Evolutionary conservation across 805 yeast genomes (phyloP).

Genomic region (Brettanomyces custersianus): DNA sequence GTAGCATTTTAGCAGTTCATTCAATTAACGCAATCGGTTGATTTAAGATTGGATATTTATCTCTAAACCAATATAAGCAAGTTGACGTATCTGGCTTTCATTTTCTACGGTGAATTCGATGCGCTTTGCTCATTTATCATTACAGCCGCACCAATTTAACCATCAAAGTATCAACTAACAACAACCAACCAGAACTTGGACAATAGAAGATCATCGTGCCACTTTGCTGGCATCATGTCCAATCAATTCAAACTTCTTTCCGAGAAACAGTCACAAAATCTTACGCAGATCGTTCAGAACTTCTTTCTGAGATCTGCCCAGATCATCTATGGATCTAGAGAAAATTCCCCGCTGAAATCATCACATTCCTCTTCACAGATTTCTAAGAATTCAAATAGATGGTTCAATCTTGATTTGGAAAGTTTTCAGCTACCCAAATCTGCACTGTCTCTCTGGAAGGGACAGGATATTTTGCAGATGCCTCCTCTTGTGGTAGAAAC

Average conservation of each 20-base stretch:
- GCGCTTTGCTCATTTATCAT: too few species aligned
- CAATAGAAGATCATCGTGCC: too few species aligned
- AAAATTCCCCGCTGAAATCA: not conserved
- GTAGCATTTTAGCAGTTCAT: too few species aligned
- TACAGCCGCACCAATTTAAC: too few species aligned
- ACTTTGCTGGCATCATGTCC: not conserved
- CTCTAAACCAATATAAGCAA: too few species aligned
- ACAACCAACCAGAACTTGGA: too few species aligned
- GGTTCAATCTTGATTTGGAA: slow-evolving; percentile 52
- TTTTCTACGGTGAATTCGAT: too few species aligned
- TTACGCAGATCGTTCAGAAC: slow-evolving; percentile 33
- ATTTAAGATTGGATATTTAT: too few species aligned
- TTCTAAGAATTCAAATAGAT: slow-evolving; percentile 32
- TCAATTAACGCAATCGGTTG: too few species aligned
- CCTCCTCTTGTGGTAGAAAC: slow-evolving; percentile 88
- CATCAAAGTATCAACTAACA: too few species aligned
- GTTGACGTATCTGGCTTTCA: too few species aligned
- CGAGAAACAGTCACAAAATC: slow-evolving; percentile 23
- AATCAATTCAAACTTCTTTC: slow-evolving; percentile 16
- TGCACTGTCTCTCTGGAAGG: slow-evolving; percentile 58
- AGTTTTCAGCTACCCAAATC: slow-evolving; percentile 31
- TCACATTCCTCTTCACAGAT: not conserved
- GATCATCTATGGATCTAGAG: slow-evolving; percentile 27
- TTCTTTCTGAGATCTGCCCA: slow-evolving; percentile 59
- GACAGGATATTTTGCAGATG: slow-evolving; percentile 31